Evolutionary conservation across 2,329 filamentous ascomycete genomes (phyloP), one percentile per base, ranked within the genome.

Genomic region (Paecilomyces dactylethromorphus): DNA sequence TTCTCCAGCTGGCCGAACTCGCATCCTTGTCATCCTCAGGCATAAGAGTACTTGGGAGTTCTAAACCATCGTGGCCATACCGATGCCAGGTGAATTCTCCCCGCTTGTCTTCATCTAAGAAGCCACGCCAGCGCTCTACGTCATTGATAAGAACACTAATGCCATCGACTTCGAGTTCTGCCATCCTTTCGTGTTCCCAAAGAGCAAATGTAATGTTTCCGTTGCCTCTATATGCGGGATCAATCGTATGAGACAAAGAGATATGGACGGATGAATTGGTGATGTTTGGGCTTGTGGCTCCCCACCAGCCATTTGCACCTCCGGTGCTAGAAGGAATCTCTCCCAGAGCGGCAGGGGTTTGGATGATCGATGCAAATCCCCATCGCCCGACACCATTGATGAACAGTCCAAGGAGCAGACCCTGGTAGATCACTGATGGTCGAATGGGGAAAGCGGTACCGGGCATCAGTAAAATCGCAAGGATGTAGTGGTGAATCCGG

Each of bases 401-500:
- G 73, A 97, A 97, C 0, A 97, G 82, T 0, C 94, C 94, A 7
- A 97, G 78, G 0, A 99, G 80, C 1, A 99, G 79, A 11, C 94
- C 94, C 73, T 97, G 93, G 69, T 94, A 97, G 1, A 96, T 74
- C 8, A 97, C 79, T 0, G 87, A 88, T 0, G 91, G 89, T 0
- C 94, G 85, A 5, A 90, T 97, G 65, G 96, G 92, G 73, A 97
- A 86, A 56, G 86, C 87, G 0, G 94, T 97, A 0, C 92, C 94
- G 0, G 92, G 91, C 4, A 97, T 83, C 0, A 99, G 82, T 0
- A 97, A 80, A 13, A 99, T 83, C 1, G 88, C 92, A 3, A 97
- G 81, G 63, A 97, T 90, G 71, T 97, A 99, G 73, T 99, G 94
- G 71, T 99, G 94, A 58, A 99, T 92, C 33, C 94, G 87, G 55